Conservation (phyloP, 495 filamentous ascomycete genomes). For the Annulohypoxylon stygium region DNA sequence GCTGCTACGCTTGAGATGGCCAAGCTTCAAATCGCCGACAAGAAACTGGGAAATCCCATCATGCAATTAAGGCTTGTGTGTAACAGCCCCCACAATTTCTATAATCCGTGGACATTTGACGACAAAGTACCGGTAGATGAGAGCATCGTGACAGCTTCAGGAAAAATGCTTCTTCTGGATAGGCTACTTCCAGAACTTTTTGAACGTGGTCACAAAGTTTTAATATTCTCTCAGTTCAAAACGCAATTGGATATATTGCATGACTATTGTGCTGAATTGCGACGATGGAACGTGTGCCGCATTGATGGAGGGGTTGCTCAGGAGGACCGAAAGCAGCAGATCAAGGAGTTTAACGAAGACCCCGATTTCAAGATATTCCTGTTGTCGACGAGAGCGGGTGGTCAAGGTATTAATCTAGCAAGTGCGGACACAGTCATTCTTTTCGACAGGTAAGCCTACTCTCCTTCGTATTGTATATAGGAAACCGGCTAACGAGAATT, state of each 20-base stretch:
- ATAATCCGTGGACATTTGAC: conserved; percentile 81
- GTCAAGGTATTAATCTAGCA: conserved; percentile 96
- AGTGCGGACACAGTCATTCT: conserved; percentile 97
- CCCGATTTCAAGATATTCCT: conserved; percentile 82
- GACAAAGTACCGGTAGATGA: conserved; percentile 73
- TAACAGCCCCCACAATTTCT: conserved; percentile 96
- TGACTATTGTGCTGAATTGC: conserved; percentile 80
- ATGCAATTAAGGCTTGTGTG: conserved; percentile 94
- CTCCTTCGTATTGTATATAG: background rate
- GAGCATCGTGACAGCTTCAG: conserved; percentile 83
- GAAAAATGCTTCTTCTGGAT: conserved; percentile 96
- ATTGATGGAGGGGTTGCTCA: conserved; percentile 93
- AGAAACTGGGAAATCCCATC: conserved; percentile 94
- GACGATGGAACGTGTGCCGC: conserved; percentile 83
- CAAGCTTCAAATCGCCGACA: conserved; percentile 85
- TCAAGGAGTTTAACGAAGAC: conserved; percentile 85
- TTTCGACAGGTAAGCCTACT: conserved; percentile 73
- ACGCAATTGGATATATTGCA: conserved; percentile 92
- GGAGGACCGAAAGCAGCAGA: conserved; percentile 82
- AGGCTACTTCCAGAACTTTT: conserved; percentile 84
- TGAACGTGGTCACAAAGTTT: conserved; percentile 82
- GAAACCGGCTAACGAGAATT: conserved; percentile 4
- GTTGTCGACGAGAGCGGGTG: conserved; percentile 89
- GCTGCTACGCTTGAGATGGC: conserved; percentile 82
- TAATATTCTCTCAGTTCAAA: conserved; percentile 98